These are phyloP conservation scores for Puccinia triticina DNA, from an alignment of 1,284 basidiomycete genomes.

Conservation along the genomic window DNA sequence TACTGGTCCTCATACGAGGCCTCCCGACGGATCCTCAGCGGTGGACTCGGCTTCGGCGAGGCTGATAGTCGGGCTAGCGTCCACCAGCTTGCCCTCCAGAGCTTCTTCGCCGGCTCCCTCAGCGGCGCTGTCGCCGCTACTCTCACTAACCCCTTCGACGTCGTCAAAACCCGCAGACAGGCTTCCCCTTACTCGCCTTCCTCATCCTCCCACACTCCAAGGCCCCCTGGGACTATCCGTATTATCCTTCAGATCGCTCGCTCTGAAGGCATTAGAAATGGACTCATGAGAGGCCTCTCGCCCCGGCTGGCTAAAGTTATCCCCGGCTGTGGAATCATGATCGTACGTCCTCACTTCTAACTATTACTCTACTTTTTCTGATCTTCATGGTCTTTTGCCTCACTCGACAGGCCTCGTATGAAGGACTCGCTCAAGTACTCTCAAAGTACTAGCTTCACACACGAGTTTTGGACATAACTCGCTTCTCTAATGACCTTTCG, in stretches of 20 bases:
- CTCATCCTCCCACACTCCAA: slow-evolving; percentile 36
- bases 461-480: not conserved
- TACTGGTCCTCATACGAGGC: slow-evolving; percentile 71
- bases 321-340: slow-evolving; percentile 98
- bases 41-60: slow-evolving; percentile 52
- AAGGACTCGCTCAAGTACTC: slow-evolving; percentile 40
- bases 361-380: not conserved
- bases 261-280: slow-evolving; percentile 73
- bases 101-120: slow-evolving; percentile 40
- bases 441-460: slow-evolving; percentile 33
- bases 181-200: slow-evolving; percentile 31
- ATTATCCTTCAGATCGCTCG: slow-evolving; percentile 72
- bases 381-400: not conserved
- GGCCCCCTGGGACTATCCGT: slow-evolving; percentile 64
- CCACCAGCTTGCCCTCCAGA: slow-evolving; percentile 51
- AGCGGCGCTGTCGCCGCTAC: slow-evolving; percentile 71
- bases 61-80: not conserved
- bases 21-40: slow-evolving; percentile 61
- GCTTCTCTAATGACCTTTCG: no score
- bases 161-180: slow-evolving; percentile 90
- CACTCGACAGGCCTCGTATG: slow-evolving; percentile 35
- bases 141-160: slow-evolving; percentile 91
- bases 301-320: slow-evolving; percentile 94
- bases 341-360: slow-evolving; percentile 62
- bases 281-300: slow-evolving; percentile 80